A percentile compares a stretch with the other conserved stretches of the same genome.
Evolutionary conservation across 331 rosid genomes (phyloP).

Genomic region (Rhamnella rubrinervis): DNA sequence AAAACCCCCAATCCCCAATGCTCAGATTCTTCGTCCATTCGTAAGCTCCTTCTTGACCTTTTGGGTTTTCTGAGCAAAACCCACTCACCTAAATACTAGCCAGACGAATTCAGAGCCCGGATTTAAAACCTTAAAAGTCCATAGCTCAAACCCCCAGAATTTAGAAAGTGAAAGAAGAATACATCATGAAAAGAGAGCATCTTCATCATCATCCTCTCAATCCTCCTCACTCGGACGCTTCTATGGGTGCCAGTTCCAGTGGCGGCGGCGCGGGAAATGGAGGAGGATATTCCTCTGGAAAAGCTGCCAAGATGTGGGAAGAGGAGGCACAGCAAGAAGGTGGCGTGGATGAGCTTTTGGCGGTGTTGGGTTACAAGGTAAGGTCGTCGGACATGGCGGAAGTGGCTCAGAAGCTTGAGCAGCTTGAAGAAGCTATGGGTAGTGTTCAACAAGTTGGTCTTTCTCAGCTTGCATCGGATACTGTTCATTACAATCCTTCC

Average conservation of each 20-base stretch:
- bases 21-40: conserved; percentile 36
- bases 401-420: conserved; percentile 78
- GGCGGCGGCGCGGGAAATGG: conserved; percentile 12
- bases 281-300: neutral
- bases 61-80: too few species aligned
- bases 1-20: conserved; percentile 32
- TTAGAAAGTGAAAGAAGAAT: neutral
- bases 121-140: neutral
- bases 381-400: conserved; percentile 78
- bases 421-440: conserved; percentile 76
- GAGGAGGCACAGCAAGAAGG: conserved; percentile 40
- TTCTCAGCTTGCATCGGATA: conserved; percentile 54
- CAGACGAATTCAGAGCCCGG: neutral
- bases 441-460: conserved; percentile 47
- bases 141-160: neutral
- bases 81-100: neutral
- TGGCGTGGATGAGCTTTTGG: conserved; percentile 82
- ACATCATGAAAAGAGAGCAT: conserved; percentile 62
- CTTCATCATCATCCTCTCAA: conserved; percentile 21
- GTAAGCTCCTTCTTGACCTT: conserved; percentile 14
- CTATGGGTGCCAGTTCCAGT: conserved; percentile 34
- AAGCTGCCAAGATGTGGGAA: conserved; percentile 65
- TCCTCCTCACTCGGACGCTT: conserved; percentile 34
- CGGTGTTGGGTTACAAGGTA: conserved; percentile 89
- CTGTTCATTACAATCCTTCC: conserved; percentile 76